Evolutionary conservation across 306 rosid genomes (phyloP).

Genomic region (Adenanthera pavonina): DNA sequence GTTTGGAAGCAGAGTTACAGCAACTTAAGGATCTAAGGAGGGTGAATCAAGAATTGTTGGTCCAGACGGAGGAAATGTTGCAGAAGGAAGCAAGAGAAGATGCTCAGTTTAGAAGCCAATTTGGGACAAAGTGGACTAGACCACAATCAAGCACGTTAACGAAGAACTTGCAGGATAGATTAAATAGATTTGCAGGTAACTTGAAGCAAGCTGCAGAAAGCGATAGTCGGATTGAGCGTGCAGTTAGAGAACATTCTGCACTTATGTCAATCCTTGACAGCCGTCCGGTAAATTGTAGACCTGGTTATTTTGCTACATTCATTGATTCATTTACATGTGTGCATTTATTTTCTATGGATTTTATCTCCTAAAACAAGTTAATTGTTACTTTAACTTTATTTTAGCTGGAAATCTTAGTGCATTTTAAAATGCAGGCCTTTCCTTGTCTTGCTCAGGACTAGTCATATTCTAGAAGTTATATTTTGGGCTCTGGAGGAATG

Average conservation of each 20-base stretch:
- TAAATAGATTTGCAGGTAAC: constrained; percentile 91
- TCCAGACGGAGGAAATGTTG: constrained; percentile 90
- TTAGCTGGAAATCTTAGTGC: constrained; percentile 4
- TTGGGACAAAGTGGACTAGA: constrained; percentile 96
- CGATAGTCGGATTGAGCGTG: constrained; percentile 90
- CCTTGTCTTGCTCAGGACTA: constrained; percentile 4
- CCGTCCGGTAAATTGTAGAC: constrained; percentile 69
- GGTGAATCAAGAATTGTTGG: constrained; percentile 86
- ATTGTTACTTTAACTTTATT: background rate
- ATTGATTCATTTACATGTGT: background rate
- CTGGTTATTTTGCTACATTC: background rate
- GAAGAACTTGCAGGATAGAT: constrained; percentile 92
- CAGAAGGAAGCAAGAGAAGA: constrained; percentile 97
- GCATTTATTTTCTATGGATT: background rate
- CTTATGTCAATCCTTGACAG: constrained; percentile 90
- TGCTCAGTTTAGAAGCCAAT: constrained; percentile 89
- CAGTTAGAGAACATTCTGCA: constrained; percentile 82
- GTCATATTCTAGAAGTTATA: background rate
- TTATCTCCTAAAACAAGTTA: background rate
- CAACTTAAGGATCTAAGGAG: constrained; percentile 93
- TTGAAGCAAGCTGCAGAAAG: constrained; percentile 98
- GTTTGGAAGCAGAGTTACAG: constrained; percentile 91
- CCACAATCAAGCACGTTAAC: constrained; percentile 96
- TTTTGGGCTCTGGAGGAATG: background rate
- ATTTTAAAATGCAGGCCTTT: background rate